phyloP scores from a whole-genome alignment of 129 eudicot species.

The Artemisia argyi region DNA sequence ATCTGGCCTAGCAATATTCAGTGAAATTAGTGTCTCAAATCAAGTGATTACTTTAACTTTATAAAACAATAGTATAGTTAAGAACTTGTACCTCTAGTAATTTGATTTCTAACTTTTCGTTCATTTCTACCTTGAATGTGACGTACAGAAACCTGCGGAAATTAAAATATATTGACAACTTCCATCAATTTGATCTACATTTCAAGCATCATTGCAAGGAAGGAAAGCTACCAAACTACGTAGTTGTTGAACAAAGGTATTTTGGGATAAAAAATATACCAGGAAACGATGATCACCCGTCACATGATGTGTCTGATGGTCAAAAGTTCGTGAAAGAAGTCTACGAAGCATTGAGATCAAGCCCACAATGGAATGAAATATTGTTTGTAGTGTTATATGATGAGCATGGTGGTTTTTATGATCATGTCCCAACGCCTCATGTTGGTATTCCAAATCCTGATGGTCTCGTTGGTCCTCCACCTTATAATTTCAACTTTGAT shows the following conservation, averaged over 20 bases:
- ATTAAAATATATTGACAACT: slow-evolving; percentile 66
- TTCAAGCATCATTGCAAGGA: slow-evolving; percentile 77
- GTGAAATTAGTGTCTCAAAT: background rate
- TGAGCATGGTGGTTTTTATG: slow-evolving; percentile 97
- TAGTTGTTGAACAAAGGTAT: slow-evolving; percentile 73
- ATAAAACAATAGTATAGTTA: background rate
- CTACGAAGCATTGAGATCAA: slow-evolving; percentile 82
- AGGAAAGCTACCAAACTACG: slow-evolving; percentile 86
- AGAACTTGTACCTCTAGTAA: background rate
- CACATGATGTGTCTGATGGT: slow-evolving; percentile 82
- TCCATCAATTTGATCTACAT: slow-evolving; percentile 71
- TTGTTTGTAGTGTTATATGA: slow-evolving; percentile 71
- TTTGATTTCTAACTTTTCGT: background rate
- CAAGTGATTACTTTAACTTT: background rate
- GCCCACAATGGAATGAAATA: slow-evolving; percentile 94
- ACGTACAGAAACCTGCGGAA: slow-evolving; percentile 68
- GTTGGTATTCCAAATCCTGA: slow-evolving; percentile 78
- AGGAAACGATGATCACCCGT: slow-evolving; percentile 96
- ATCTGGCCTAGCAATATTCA: no score
- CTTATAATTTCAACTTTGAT: slow-evolving; percentile 69
- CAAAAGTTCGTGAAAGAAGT: slow-evolving; percentile 78
- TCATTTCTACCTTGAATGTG: slow-evolving; percentile 5
- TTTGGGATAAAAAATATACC: slow-evolving; percentile 52
- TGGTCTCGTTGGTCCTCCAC: slow-evolving; percentile 66
- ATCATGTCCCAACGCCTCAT: slow-evolving; percentile 85